Evolutionary conservation across 148 eudicot species (phyloP).

Genomic region (Rhododendron griersonianum): DNA sequence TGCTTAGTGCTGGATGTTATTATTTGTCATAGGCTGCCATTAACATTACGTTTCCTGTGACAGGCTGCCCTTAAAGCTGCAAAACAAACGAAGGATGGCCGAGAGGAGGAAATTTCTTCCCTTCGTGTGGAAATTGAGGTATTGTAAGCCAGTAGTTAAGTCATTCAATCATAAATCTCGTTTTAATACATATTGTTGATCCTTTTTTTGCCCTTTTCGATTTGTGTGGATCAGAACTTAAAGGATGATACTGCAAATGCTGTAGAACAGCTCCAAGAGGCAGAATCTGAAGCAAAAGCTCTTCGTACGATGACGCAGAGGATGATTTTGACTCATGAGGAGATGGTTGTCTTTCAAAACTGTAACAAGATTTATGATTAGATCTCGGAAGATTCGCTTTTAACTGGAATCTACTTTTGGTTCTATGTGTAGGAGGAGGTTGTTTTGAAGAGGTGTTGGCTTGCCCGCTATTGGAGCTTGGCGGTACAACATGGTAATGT

Average conservation of each 20-base stretch:
- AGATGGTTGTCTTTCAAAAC: slow-evolving; percentile 64
- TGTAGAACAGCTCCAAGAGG: slow-evolving; percentile 63
- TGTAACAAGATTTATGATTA: slow-evolving; percentile 2
- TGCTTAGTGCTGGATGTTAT: slow-evolving; percentile 7
- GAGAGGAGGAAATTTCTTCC: slow-evolving; percentile 64
- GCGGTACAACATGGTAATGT: slow-evolving; percentile 79
- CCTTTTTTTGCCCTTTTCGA: background rate
- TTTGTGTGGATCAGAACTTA: slow-evolving; percentile 46
- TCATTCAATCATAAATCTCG: background rate
- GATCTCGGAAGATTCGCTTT: slow-evolving; percentile 6
- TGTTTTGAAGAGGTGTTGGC: slow-evolving; percentile 99
- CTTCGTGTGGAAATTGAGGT: slow-evolving; percentile 85
- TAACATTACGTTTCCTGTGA: slow-evolving; percentile 13
- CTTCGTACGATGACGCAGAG: slow-evolving; percentile 85
- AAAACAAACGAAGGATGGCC: slow-evolving; percentile 67
- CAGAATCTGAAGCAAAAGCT: slow-evolving; percentile 87
- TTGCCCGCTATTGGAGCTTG: slow-evolving; percentile 97
- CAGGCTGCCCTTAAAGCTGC: slow-evolving; percentile 93
- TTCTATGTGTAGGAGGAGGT: slow-evolving; percentile 73
- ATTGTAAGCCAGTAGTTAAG: slow-evolving; percentile 5
- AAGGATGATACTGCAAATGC: slow-evolving; percentile 60
- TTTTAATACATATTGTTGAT: background rate
- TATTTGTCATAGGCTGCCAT: slow-evolving; percentile 9
- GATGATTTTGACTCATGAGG: slow-evolving; percentile 93
- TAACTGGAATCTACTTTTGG: slow-evolving; percentile 7